Conservation (phyloP, 176 grass and related monocot species). For the Carex scoparia region DNA sequence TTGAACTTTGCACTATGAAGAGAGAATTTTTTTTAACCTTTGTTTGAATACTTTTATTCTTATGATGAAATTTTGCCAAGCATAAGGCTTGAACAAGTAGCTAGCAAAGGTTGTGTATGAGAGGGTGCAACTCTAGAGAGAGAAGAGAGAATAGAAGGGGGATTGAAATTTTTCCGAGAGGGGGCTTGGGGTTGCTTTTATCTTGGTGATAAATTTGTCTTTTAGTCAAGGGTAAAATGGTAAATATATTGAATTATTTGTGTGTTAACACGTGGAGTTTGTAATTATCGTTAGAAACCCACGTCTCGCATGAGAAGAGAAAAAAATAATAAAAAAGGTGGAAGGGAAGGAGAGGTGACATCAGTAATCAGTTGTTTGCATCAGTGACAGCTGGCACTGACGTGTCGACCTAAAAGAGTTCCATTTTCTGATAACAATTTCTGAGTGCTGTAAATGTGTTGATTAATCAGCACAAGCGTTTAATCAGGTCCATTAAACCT, state of each 20-base stretch:
- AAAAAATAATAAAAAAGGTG: neutral
- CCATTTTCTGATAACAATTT: neutral
- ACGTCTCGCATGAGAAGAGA: neutral
- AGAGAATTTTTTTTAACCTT: neutral
- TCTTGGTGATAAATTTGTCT: conserved; percentile 6
- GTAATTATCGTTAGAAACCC: conserved; percentile 10
- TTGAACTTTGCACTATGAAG: neutral
- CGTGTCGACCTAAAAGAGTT: neutral
- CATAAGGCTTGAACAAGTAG: conserved; percentile 5
- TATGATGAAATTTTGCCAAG: conserved; percentile 7
- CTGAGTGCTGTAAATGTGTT: neutral
- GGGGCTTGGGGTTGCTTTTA: conserved; percentile 19
- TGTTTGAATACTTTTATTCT: neutral
- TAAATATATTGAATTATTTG: conserved; percentile 5
- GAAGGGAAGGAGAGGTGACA: neutral
- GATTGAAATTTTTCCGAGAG: conserved; percentile 28
- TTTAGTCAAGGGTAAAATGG: neutral
- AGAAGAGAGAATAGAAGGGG: conserved; percentile 3
- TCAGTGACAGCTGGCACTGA: conserved; percentile 17
- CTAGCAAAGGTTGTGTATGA: neutral
- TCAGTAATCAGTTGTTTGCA: neutral
- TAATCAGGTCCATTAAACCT: neutral
- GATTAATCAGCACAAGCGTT: neutral
- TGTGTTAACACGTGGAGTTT: conserved; percentile 11
- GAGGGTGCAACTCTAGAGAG: conserved; percentile 15